phyloP scores from a whole-genome alignment of 2,329 filamentous ascomycete species.

The Chrysosphaeria jannelii region DNA sequence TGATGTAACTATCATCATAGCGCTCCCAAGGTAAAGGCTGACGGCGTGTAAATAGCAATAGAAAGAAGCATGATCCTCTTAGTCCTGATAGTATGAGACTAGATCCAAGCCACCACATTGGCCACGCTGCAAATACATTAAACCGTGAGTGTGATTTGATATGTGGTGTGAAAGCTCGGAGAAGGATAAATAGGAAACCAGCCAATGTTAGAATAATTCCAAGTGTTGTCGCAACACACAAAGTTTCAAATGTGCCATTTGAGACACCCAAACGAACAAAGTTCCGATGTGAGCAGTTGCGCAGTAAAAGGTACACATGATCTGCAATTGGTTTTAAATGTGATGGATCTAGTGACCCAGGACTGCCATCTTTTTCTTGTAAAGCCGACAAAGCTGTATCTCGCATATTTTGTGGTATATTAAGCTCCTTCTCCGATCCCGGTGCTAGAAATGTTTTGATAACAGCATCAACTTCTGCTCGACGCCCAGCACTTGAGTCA shows the following conservation, averaged over 20 bases:
- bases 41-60: conserved; percentile 15
- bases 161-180: conserved; percentile 11
- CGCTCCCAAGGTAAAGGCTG: conserved; percentile 17
- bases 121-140: conserved; percentile 14
- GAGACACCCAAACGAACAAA: conserved; percentile 22
- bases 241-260: conserved; percentile 18
- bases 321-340: conserved; percentile 14
- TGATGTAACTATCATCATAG: conserved; percentile 13
- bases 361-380: too few species aligned
- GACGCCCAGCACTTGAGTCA: conserved; percentile 4
- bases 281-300: conserved; percentile 17
- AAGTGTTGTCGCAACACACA: conserved; percentile 15
- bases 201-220: conserved; percentile 12
- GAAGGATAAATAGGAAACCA: conserved; percentile 12
- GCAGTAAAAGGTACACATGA: conserved; percentile 15
- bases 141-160: conserved; percentile 12
- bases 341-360: conserved; percentile 11
- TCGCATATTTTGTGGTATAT: conserved; percentile 14
- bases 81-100: conserved; percentile 14
- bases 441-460: conserved; percentile 12
- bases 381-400: conserved; percentile 11
- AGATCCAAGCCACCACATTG: conserved; percentile 15
- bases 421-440: conserved; percentile 15
- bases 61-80: conserved; percentile 16
- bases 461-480: conserved; percentile 11